Evolutionary conservation across 305 asterid genomes (phyloP).

Genomic region (Rubia occidens): DNA sequence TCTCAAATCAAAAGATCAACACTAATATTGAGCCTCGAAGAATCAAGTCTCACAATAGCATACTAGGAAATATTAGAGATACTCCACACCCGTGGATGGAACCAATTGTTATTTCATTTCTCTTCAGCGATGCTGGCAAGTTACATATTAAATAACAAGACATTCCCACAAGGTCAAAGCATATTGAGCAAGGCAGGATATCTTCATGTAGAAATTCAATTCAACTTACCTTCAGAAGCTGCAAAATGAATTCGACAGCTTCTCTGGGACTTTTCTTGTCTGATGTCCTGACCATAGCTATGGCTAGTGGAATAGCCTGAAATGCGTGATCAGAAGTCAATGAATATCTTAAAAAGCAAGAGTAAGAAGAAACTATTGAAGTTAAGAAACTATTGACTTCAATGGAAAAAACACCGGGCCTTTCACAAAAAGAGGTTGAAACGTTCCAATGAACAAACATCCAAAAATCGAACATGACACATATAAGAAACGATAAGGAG

Average conservation of each 20-base stretch:
- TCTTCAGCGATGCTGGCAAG: neutral
- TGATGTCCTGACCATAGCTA: slow-evolving; percentile 77
- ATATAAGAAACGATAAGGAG: neutral
- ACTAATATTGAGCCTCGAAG: neutral
- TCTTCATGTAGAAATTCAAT: slow-evolving; percentile 12
- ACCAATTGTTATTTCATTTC: neutral
- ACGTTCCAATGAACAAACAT: neutral
- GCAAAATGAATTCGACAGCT: slow-evolving; percentile 95
- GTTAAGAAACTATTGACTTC: neutral
- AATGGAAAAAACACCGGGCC: neutral
- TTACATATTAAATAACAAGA: neutral
- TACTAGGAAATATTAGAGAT: neutral
- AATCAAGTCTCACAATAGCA: neutral
- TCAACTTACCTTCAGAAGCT: slow-evolving; percentile 74
- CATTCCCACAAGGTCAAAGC: neutral
- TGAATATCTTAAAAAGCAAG: neutral
- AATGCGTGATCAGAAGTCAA: slow-evolving; percentile 18
- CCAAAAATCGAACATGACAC: neutral
- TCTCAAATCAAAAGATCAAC: neutral
- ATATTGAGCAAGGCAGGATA: neutral
- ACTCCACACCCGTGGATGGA: neutral
- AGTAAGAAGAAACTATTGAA: neutral
- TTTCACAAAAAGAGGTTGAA: neutral
- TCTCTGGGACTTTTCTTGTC: slow-evolving; percentile 94
- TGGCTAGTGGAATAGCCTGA: slow-evolving; percentile 94